phyloP scores from a whole-genome alignment of 805 yeast species.

The Sugiyamaella qingdaonensis region DNA sequence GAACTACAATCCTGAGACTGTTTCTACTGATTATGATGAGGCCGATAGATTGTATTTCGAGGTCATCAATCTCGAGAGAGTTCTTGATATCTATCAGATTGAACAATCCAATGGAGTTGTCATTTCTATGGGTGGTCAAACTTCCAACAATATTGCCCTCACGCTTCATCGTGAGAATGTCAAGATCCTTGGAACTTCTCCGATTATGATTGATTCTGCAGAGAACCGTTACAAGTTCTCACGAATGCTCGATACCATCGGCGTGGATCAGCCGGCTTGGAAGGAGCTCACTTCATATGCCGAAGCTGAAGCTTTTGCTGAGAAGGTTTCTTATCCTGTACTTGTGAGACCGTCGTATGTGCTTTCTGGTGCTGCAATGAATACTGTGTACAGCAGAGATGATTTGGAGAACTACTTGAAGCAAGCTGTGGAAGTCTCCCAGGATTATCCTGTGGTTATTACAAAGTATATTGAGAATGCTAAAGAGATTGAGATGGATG shows the following conservation, averaged over 20 bases:
- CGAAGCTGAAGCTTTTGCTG: conserved; percentile 91
- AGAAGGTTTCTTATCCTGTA: conserved; percentile 88
- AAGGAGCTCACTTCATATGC: conserved; percentile 89
- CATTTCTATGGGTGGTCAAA: conserved; percentile 98
- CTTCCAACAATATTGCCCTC: conserved; percentile 93
- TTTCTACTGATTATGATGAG: conserved; percentile 97
- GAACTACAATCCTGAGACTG: conserved; percentile 98
- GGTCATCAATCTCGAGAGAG: conserved; percentile 90
- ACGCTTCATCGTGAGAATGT: conserved; percentile 90
- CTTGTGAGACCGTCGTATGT: conserved; percentile 97
- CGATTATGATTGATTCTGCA: conserved; percentile 97
- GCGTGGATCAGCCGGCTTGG: conserved; percentile 99
- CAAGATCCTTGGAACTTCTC: conserved; percentile 93
- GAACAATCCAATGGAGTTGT: conserved; percentile 90
- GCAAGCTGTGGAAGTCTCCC: conserved; percentile 96
- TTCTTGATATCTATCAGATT: conserved; percentile 87
- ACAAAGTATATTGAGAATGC: conserved; percentile 96
- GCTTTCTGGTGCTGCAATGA: conserved; percentile 98
- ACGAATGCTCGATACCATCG: conserved; percentile 92
- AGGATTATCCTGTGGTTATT: conserved; percentile 96
- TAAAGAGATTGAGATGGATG: conserved; percentile 98
- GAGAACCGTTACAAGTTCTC: conserved; percentile 98
- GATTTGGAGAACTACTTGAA: conserved; percentile 82
- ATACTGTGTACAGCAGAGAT: conserved; percentile 84
- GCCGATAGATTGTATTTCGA: conserved; percentile 96